phyloP scores from a whole-genome alignment of 129 eudicot genomes.

The Erigeron canadensis region DNA sequence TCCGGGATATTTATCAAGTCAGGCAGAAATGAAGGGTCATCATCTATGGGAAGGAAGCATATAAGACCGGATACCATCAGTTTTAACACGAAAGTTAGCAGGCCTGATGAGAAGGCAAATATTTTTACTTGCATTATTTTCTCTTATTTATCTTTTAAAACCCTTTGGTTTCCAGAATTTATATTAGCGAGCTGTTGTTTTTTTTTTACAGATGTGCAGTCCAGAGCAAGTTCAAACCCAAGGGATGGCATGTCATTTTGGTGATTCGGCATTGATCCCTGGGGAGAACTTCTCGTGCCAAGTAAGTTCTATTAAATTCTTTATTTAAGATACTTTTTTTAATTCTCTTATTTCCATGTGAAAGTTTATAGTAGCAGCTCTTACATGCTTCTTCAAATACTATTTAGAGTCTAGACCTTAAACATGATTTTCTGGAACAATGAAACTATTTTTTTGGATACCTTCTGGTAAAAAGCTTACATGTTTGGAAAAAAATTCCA shows the following conservation, averaged over 20 bases:
- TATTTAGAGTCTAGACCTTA: neutral
- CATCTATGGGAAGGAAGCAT: constrained; percentile 37
- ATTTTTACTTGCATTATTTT: constrained; percentile 1
- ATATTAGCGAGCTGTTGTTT: neutral
- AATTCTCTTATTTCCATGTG: neutral
- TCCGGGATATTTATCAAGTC: constrained; percentile 38
- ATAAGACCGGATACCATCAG: constrained; percentile 43
- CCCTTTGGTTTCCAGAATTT: constrained; percentile 1
- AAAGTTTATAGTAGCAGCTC: neutral
- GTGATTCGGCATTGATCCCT: constrained; percentile 25
- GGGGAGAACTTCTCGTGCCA: constrained; percentile 20
- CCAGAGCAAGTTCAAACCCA: constrained; percentile 29
- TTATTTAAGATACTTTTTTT: neutral
- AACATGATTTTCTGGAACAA: neutral
- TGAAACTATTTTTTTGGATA: neutral
- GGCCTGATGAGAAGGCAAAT: constrained; percentile 44
- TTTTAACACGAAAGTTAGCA: constrained; percentile 46
- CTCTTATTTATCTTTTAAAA: neutral
- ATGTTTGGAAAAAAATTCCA: neutral
- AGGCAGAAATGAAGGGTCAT: constrained; percentile 40
- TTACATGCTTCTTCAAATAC: neutral
- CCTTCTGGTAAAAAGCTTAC: neutral
- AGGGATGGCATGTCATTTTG: constrained; percentile 26
- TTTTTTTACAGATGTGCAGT: constrained; percentile 28
- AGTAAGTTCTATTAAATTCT: constrained; percentile 31